phyloP scores from a whole-genome alignment of 306 rosid species.

The Nissolia schottii region DNA sequence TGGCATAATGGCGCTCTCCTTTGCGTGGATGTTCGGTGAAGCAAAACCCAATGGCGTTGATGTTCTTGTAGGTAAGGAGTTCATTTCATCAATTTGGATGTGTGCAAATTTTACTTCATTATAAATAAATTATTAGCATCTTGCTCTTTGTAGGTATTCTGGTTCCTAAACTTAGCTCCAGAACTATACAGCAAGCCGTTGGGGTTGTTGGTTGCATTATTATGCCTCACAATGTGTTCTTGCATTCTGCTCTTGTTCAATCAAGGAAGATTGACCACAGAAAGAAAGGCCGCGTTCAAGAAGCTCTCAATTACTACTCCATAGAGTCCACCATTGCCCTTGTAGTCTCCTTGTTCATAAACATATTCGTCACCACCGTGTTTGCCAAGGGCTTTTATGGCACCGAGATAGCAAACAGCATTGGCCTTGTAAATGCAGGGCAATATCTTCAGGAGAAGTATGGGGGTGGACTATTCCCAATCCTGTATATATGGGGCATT shows the following conservation, averaged over 20 bases:
- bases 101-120: background rate
- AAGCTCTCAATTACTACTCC: conserved; percentile 86
- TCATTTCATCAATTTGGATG: background rate
- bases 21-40: conserved; percentile 99
- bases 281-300: conserved; percentile 77
- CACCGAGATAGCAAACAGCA: conserved; percentile 60
- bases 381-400: conserved; percentile 90
- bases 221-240: conserved; percentile 95
- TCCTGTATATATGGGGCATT: conserved; percentile 88
- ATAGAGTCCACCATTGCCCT: conserved; percentile 91
- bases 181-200: conserved; percentile 88
- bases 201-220: conserved; percentile 96
- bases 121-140: background rate
- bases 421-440: conserved; percentile 93
- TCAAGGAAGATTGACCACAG: conserved; percentile 68
- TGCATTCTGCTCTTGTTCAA: conserved; percentile 97
- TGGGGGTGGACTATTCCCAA: conserved; percentile 86
- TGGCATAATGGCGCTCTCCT: conserved; percentile 79
- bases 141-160: conserved; percentile 55
- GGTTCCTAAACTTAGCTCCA: conserved; percentile 90
- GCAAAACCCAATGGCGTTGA: conserved; percentile 78
- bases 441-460: conserved; percentile 83
- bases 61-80: conserved; percentile 69
- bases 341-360: conserved; percentile 64
- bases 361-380: conserved; percentile 84